These are phyloP conservation scores for Thyridium curvatum DNA, from an alignment of 2,329 filamentous ascomycete genomes.

Conservation along the genomic window DNA sequence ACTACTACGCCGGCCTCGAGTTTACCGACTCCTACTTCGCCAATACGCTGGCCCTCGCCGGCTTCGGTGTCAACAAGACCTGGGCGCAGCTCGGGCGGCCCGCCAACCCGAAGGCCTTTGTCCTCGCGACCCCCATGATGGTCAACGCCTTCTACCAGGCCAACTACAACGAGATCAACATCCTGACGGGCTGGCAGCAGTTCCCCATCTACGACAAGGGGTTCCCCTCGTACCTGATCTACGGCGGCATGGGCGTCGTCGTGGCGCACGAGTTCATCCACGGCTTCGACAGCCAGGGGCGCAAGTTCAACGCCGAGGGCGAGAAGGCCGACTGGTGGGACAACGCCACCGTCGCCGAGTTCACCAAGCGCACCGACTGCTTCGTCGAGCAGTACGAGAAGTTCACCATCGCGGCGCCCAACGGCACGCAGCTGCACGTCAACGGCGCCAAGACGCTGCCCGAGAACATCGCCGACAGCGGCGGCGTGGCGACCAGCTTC, in stretches of 20 bases:
- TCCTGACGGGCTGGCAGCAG: constrained; percentile 62
- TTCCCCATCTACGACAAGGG: constrained; percentile 51
- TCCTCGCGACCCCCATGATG: constrained; percentile 48
- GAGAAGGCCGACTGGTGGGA: constrained; percentile 46
- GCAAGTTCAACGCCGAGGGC: constrained; percentile 56
- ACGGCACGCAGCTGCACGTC: constrained; percentile 49
- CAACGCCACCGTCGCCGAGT: constrained; percentile 48
- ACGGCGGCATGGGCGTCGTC: constrained; percentile 57
- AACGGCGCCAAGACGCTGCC: constrained; percentile 57
- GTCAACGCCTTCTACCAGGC: constrained; percentile 60
- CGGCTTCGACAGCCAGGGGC: constrained; percentile 59
- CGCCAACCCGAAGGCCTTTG: constrained; percentile 53
- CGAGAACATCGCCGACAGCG: constrained; percentile 62
- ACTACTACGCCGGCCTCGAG: constrained; percentile 46
- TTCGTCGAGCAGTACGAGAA: constrained; percentile 57
- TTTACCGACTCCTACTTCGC: constrained; percentile 49
- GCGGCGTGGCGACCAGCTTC: constrained; percentile 54
- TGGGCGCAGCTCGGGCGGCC: constrained; percentile 55
- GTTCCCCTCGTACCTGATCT: constrained; percentile 47
- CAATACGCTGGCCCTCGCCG: constrained; percentile 43
- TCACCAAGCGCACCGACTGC: constrained; percentile 51
- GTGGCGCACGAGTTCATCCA: constrained; percentile 61
- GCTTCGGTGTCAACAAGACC: constrained; percentile 35
- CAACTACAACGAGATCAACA: constrained; percentile 57
- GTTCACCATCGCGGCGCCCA: constrained; percentile 48